These are phyloP conservation scores for Pinus taeda DNA, from an alignment of 75 land plant species.

Conservation along the genomic window DNA sequence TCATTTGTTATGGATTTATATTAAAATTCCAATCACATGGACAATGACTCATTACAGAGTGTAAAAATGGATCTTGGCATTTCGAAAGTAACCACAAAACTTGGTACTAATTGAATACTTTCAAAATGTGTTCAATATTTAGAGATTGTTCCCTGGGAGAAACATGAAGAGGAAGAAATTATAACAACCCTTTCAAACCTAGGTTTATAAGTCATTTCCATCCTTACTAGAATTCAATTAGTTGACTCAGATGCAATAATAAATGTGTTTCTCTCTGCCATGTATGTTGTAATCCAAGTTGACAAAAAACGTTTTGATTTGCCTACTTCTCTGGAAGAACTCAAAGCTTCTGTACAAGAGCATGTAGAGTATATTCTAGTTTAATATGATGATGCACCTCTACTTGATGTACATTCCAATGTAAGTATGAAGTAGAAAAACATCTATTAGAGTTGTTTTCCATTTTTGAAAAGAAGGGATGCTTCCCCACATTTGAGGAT, in stretches of 20 bases:
- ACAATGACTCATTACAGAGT: too few relatives aligned
- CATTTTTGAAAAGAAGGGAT: constrained; percentile 37
- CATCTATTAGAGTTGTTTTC: constrained; percentile 39
- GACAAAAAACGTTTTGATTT: constrained; percentile 11
- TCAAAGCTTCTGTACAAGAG: constrained; percentile 68
- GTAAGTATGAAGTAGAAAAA: constrained; percentile 48
- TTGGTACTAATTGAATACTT: constrained; percentile 43
- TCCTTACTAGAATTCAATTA: constrained; percentile 52
- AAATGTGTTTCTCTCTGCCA: constrained; percentile 57
- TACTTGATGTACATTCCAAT: constrained; percentile 45
- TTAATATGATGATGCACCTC: constrained; percentile 88
- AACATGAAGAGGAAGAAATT: constrained; percentile 73
- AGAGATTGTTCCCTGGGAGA: constrained; percentile 79
- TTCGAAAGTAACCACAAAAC: constrained; percentile 46
- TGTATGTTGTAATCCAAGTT: constrained; percentile 58
- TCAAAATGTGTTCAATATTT: constrained; percentile 53
- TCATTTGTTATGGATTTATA: too few relatives aligned
- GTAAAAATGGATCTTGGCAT: constrained; percentile 58
- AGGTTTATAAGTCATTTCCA: constrained; percentile 52
- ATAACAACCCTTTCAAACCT: constrained; percentile 34
- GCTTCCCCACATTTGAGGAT: too few relatives aligned
- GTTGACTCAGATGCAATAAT: constrained; percentile 41
- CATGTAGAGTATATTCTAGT: constrained; percentile 88
- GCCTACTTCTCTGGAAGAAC: constrained; percentile 29
- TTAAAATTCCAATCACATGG: too few relatives aligned